Percentiles rank a stretch among this genome's conserved stretches.
These are phyloP conservation scores for Neurospora sp. DNA, from an alignment of 495 filamentous ascomycete genomes.

Conservation along the genomic window DNA sequence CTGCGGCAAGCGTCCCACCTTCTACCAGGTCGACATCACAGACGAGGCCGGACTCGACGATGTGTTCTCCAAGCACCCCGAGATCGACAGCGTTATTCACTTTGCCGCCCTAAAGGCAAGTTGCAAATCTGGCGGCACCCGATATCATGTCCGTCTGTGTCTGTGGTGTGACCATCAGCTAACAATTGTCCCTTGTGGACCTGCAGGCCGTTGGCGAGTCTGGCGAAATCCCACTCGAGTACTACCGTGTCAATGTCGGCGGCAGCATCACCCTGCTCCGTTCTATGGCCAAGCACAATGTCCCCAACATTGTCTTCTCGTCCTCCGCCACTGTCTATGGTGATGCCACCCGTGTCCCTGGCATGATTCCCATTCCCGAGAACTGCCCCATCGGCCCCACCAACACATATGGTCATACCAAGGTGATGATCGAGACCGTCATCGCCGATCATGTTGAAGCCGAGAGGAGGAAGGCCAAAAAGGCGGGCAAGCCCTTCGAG, in stretches of 20 bases:
- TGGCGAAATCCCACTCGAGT: conserved; percentile 88
- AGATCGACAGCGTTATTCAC: conserved; percentile 96
- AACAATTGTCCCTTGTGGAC: neutral
- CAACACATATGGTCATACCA: conserved; percentile 95
- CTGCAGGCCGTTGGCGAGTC: conserved; percentile 89
- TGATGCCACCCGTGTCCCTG: conserved; percentile 87
- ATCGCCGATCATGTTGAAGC: conserved; percentile 87
- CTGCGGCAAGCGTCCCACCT: conserved; percentile 76
- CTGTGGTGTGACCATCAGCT: conserved; percentile 1
- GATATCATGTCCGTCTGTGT: neutral
- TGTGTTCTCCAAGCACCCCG: conserved; percentile 79
- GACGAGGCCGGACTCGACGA: conserved; percentile 72
- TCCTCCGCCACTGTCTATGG: conserved; percentile 95
- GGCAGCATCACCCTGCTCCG: conserved; percentile 82
- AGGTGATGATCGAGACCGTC: conserved; percentile 78
- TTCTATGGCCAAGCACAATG: conserved; percentile 79
- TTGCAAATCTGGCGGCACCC: neutral
- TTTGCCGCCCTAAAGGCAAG: conserved; percentile 93
- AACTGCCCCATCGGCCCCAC: conserved; percentile 91
- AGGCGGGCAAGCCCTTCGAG: conserved; percentile 63
- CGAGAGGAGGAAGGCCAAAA: conserved; percentile 71
- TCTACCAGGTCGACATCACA: conserved; percentile 81
- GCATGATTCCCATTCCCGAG: conserved; percentile 99
- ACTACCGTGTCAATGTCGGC: conserved; percentile 93
- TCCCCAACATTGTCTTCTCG: conserved; percentile 95